A percentile compares a stretch with the other conserved stretches of the same genome.
These are phyloP conservation scores for Diospyros kaki DNA, from an alignment of 148 eudicot species.

Conservation along the genomic window DNA sequence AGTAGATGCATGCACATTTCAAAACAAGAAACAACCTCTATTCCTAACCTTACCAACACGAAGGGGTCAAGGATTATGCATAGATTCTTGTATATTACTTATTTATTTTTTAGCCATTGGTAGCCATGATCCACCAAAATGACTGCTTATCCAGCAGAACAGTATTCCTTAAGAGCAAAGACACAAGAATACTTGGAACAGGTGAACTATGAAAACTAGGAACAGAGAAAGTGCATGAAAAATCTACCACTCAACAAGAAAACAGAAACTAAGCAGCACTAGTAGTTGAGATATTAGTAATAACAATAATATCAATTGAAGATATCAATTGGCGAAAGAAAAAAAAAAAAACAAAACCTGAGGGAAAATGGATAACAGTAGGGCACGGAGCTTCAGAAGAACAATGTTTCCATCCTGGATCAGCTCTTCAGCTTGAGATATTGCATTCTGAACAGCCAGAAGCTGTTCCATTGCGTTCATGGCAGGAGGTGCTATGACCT, in stretches of 20 bases:
- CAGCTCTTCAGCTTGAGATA: conserved; percentile 79
- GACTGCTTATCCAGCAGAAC: too few relatives aligned
- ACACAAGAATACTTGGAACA: not conserved
- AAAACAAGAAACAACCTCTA: too few relatives aligned
- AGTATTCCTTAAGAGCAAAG: not conserved
- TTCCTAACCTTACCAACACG: too few relatives aligned
- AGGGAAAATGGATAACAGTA: conserved; percentile 75
- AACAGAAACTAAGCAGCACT: not conserved
- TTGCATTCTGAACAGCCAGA: conserved; percentile 83
- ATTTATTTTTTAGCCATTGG: too few relatives aligned
- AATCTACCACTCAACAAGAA: not conserved
- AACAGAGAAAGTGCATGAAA: not conserved
- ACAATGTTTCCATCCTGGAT: conserved; percentile 76
- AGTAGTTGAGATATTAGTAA: too few relatives aligned
- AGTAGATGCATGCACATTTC: too few relatives aligned
- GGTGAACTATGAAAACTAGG: not conserved
- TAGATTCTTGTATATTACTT: too few relatives aligned
- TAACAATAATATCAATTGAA: too few relatives aligned
- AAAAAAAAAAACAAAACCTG: conserved; percentile 43
- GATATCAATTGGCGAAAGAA: not conserved
- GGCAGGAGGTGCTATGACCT: conserved; percentile 66
- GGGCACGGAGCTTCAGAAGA: conserved; percentile 76
- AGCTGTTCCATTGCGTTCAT: conserved; percentile 91
- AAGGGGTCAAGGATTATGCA: too few relatives aligned
- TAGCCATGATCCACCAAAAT: too few relatives aligned